A percentile compares a stretch with the other conserved stretches of the same genome.
These are phyloP conservation scores for Mucor mucedo DNA, from an alignment of 371 early-diverging fungal genomes.

Conservation along the genomic window DNA sequence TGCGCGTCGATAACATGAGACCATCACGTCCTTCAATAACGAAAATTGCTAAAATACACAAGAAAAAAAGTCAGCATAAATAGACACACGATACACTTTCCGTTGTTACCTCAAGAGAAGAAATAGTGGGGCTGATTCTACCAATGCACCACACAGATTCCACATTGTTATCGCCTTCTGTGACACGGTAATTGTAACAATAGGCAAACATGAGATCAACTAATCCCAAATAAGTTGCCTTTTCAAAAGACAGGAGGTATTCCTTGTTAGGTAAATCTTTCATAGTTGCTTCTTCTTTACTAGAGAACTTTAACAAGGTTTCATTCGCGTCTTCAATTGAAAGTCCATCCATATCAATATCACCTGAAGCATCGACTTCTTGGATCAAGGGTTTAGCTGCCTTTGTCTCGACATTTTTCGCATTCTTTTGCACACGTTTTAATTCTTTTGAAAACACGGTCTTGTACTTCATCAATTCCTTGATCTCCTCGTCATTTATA, in stretches of 20 bases:
- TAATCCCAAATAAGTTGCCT: slow-evolving; percentile 80
- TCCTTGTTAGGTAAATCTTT: slow-evolving; percentile 79
- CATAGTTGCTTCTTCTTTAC: slow-evolving; percentile 75
- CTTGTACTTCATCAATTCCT: slow-evolving; percentile 71
- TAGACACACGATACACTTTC: not conserved
- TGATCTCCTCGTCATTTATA: slow-evolving; percentile 74
- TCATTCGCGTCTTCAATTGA: slow-evolving; percentile 33
- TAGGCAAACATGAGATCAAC: slow-evolving; percentile 93
- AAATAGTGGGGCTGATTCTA: slow-evolving; percentile 79
- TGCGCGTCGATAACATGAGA: slow-evolving; percentile 76
- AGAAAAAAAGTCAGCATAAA: not conserved
- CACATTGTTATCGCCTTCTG: slow-evolving; percentile 85
- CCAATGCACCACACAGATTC: slow-evolving; percentile 94
- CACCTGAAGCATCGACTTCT: slow-evolving; percentile 31
- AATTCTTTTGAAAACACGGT: slow-evolving; percentile 71
- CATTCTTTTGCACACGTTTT: slow-evolving; percentile 56
- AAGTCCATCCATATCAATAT: slow-evolving; percentile 27
- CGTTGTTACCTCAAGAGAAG: slow-evolving; percentile 72
- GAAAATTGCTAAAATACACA: slow-evolving; percentile 60
- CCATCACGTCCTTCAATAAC: slow-evolving; percentile 63
- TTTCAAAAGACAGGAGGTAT: slow-evolving; percentile 70
- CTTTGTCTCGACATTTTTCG: slow-evolving; percentile 16
- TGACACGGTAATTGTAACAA: slow-evolving; percentile 84
- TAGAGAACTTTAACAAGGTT: slow-evolving; percentile 62
- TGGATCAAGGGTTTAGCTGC: slow-evolving; percentile 36